Conservation (phyloP, 148 eudicot species). For the Cornus controversa region DNA sequence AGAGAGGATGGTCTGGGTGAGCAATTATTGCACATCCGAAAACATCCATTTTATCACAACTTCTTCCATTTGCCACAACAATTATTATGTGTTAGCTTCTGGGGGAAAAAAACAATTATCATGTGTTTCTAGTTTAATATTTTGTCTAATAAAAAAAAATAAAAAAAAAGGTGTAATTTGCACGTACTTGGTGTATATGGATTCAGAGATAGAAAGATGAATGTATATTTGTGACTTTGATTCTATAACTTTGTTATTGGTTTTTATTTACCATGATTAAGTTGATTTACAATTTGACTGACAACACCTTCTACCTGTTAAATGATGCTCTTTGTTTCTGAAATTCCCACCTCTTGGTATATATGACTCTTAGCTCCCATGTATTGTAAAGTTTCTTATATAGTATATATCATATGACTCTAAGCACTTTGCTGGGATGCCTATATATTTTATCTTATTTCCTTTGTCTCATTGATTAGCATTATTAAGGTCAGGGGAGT, state of each 20-base stretch:
- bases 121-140: conserved; percentile 26
- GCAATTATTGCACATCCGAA: not conserved
- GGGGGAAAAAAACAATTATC: conserved; percentile 5
- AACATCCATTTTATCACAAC: conserved; percentile 1
- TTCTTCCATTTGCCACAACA: too few relatives aligned
- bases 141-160: conserved; percentile 41
- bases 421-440: too few relatives aligned
- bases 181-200: conserved; percentile 34
- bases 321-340: too few relatives aligned
- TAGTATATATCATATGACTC: too few relatives aligned
- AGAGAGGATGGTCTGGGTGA: conserved; percentile 74
- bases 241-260: not conserved
- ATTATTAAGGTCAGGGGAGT: too few relatives aligned
- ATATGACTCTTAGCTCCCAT: too few relatives aligned
- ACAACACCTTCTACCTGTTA: too few relatives aligned
- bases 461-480: too few relatives aligned
- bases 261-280: conserved; percentile 1
- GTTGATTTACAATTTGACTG: too few relatives aligned
- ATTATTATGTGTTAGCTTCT: conserved; percentile 26
- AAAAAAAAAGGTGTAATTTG: conserved; percentile 39
- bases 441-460: too few relatives aligned
- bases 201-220: conserved; percentile 20
- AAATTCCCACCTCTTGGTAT: too few relatives aligned
- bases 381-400: too few relatives aligned
- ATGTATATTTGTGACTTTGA: conserved; percentile 37